Evolutionary conservation across 495 filamentous ascomycete species (phyloP).

Genomic region (Xylaria intraflava): DNA sequence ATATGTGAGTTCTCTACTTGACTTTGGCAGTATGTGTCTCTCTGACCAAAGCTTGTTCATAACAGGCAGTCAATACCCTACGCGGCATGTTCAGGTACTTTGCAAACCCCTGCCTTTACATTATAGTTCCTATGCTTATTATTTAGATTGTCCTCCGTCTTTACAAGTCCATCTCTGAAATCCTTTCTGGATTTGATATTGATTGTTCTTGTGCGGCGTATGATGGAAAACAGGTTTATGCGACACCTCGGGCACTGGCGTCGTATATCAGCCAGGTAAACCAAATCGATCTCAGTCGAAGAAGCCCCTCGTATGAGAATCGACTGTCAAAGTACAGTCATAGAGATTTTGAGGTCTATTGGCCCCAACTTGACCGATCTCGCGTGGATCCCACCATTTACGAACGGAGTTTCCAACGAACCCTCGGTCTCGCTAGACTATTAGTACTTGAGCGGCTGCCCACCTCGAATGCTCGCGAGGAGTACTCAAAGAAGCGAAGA

Average conservation of each 20-base stretch:
- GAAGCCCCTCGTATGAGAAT: slow-evolving; percentile 80
- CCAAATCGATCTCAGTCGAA: slow-evolving; percentile 66
- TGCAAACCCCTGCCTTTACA: background rate
- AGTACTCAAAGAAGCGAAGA: slow-evolving; percentile 58
- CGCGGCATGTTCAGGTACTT: slow-evolving; percentile 59
- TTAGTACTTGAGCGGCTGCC: slow-evolving; percentile 76
- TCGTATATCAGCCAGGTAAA: slow-evolving; percentile 75
- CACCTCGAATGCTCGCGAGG: slow-evolving; percentile 54
- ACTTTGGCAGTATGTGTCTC: no score
- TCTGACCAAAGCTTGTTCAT: background rate
- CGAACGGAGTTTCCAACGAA: slow-evolving; percentile 66
- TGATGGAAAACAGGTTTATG: slow-evolving; percentile 68
- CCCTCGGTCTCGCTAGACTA: slow-evolving; percentile 68
- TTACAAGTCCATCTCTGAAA: slow-evolving; percentile 73
- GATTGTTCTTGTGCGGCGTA: slow-evolving; percentile 76
- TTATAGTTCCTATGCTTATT: background rate
- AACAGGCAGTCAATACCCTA: slow-evolving; percentile 67
- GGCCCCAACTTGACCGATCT: slow-evolving; percentile 61
- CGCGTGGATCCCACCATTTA: slow-evolving; percentile 78
- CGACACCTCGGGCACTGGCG: slow-evolving; percentile 61
- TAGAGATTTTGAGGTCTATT: slow-evolving; percentile 76
- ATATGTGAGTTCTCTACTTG: slow-evolving; percentile 41
- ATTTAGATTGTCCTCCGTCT: slow-evolving; percentile 73
- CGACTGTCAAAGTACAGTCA: slow-evolving; percentile 83
- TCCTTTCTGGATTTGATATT: slow-evolving; percentile 79